phyloP scores from a whole-genome alignment of 2,329 filamentous ascomycete species.

The Penicillium sp. region DNA sequence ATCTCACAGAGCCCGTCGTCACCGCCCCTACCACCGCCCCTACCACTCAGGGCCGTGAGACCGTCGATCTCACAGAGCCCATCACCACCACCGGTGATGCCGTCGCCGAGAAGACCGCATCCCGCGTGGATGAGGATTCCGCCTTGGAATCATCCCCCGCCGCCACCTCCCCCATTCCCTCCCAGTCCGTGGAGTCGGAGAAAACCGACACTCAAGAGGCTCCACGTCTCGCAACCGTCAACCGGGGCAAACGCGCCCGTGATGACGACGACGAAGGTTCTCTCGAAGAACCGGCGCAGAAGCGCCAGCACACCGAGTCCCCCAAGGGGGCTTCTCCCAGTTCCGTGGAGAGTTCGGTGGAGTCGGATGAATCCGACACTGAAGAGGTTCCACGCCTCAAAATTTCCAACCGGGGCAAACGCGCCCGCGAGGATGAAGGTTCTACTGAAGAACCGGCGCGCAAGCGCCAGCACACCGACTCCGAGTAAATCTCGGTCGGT shows the following conservation, averaged over 20 bases:
- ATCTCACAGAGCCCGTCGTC: no score
- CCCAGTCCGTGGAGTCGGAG: background rate
- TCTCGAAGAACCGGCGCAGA: constrained; percentile 12
- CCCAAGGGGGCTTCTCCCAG: background rate
- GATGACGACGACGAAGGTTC: constrained; percentile 10
- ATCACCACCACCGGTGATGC: no score
- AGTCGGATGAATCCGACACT: constrained; percentile 4
- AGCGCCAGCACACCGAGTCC: constrained; percentile 14
- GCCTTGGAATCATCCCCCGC: no score
- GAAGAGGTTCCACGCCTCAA: constrained; percentile 6
- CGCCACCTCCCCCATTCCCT: background rate
- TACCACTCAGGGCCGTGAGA: no score
- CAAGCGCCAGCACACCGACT: constrained; percentile 17
- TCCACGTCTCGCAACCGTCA: constrained; percentile 5
- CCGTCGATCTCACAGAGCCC: no score
- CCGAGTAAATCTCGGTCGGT: constrained; percentile 6
- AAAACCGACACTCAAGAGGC: constrained; percentile 2
- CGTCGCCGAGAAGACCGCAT: no score
- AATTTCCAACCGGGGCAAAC: constrained; percentile 11
- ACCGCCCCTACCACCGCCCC: no score
- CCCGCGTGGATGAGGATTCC: no score
- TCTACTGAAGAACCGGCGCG: constrained; percentile 10
- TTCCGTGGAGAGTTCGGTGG: background rate
- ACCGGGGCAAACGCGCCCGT: constrained; percentile 16
- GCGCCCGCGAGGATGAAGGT: constrained; percentile 15